Percentiles rank a stretch among this genome's conserved stretches.
These are phyloP conservation scores for Colletotrichum melonis DNA, from an alignment of 2,329 filamentous ascomycete species.

Conservation along the genomic window DNA sequence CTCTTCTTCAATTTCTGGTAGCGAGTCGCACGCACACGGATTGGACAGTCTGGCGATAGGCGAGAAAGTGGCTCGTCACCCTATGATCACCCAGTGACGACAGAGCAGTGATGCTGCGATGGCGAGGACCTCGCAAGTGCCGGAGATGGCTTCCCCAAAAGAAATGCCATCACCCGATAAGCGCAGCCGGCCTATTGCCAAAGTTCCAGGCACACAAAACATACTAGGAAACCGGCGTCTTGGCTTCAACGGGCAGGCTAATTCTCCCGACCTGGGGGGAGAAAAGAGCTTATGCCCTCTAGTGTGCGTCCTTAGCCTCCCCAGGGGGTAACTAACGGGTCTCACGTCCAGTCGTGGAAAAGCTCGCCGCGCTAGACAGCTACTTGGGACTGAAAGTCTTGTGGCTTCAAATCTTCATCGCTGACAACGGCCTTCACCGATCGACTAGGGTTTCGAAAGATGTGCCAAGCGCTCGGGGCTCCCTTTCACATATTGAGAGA, in stretches of 20 bases:
- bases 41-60: not conserved
- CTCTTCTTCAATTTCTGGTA: not conserved
- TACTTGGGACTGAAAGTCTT: constrained; percentile 6
- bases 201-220: not conserved
- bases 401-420: not conserved
- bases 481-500: not conserved
- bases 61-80: constrained; percentile 9
- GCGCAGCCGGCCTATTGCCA: not conserved
- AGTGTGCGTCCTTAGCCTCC: not conserved
- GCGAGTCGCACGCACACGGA: constrained; percentile 1
- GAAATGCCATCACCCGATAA: constrained; percentile 12
- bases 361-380: constrained; percentile 12
- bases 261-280: not conserved
- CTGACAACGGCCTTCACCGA: constrained; percentile 5
- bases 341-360: constrained; percentile 1
- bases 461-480: not conserved
- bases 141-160: constrained; percentile 28
- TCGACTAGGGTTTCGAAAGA: not conserved
- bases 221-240: not conserved
- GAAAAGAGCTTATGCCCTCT: not conserved
- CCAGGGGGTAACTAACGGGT: not conserved
- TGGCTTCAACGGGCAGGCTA: constrained; percentile 2
- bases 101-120: no score
- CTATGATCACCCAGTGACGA: constrained; percentile 3
- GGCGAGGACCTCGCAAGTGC: not conserved